These are phyloP conservation scores for Phellopilus nigrolimitatus DNA, from an alignment of 1,284 basidiomycete genomes.

Conservation along the genomic window DNA sequence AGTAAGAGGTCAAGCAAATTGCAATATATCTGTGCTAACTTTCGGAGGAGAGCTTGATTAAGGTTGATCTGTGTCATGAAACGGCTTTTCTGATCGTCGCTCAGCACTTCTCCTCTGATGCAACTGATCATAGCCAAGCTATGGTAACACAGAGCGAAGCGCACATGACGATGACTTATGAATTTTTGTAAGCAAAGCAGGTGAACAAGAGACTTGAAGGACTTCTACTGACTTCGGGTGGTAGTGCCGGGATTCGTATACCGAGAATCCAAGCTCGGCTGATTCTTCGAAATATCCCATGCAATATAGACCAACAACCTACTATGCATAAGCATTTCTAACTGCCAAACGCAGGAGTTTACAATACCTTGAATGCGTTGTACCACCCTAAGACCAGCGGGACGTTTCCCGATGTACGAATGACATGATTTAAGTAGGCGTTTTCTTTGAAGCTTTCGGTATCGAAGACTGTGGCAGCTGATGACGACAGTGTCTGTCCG, in stretches of 20 bases:
- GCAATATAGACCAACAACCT: conserved; percentile 59
- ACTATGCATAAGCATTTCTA: not conserved
- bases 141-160: conserved; percentile 64
- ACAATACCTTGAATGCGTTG: conserved; percentile 57
- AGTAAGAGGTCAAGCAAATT: conserved; percentile 2
- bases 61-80: conserved; percentile 53
- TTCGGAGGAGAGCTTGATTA: conserved; percentile 57
- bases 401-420: conserved; percentile 41
- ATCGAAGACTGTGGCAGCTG: conserved; percentile 51
- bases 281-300: conserved; percentile 55
- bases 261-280: conserved; percentile 53
- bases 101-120: conserved; percentile 41
- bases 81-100: conserved; percentile 32
- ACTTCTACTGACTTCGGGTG: no score
- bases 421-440: conserved; percentile 43
- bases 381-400: conserved; percentile 60
- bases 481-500: conserved; percentile 41
- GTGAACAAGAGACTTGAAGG: no score
- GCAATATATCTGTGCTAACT: conserved; percentile 32
- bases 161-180: conserved; percentile 64
- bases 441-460: conserved; percentile 55
- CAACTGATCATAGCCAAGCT: conserved; percentile 56
- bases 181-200: no score
- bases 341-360: not conserved
- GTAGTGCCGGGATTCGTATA: conserved; percentile 54